phyloP scores from a whole-genome alignment of 805 yeast species.

The Candida dajiaensis region DNA sequence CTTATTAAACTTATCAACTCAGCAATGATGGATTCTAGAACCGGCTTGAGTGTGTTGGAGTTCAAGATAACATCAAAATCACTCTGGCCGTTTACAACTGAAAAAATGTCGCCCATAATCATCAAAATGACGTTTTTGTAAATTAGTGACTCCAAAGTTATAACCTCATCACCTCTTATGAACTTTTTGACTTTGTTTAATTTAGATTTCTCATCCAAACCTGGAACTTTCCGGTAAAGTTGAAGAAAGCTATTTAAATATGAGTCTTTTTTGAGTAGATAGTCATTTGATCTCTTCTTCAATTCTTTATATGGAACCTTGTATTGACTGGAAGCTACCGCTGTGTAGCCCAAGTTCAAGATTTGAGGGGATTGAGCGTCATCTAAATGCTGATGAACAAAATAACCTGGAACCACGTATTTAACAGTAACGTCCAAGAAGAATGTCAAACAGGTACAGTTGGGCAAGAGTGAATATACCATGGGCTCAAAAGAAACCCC shows the following conservation, averaged over 20 bases:
- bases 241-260: neutral
- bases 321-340: neutral
- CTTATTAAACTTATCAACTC: neutral
- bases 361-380: neutral
- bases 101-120: neutral
- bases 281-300: neutral
- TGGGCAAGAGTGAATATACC: neutral
- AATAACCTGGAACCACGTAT: neutral
- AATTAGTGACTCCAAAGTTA: neutral
- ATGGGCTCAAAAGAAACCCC: neutral
- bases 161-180: neutral
- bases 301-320: neutral
- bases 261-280: neutral
- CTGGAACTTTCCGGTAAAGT: neutral
- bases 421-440: neutral
- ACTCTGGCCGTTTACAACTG: neutral
- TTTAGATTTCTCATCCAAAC: neutral
- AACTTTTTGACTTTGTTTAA: neutral
- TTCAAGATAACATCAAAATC: neutral
- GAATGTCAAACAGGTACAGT: neutral
- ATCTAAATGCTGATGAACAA: neutral
- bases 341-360: neutral
- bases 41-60: neutral
- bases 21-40: neutral
- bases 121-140: neutral